A percentile compares a stretch with the other conserved stretches of the same genome.
Evolutionary conservation across 1,284 basidiomycete species (phyloP).

Genomic region (Puccinia hordei): DNA sequence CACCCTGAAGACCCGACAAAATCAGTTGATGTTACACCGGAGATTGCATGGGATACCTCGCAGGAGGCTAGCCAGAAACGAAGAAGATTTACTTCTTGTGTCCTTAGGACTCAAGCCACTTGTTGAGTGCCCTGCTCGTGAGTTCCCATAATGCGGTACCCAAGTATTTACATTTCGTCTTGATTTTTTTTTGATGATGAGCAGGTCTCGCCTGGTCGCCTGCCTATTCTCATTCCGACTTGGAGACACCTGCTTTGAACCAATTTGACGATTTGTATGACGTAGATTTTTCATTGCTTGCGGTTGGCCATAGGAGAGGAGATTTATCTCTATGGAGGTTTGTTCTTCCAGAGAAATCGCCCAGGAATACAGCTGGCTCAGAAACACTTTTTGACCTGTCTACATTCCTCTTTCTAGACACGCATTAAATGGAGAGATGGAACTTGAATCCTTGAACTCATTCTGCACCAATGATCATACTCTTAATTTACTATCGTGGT

Average conservation of each 20-base stretch:
- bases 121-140: not conserved
- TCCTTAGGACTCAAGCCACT: constrained; percentile 37
- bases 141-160: not conserved
- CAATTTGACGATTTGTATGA: not conserved
- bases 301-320: constrained; percentile 35
- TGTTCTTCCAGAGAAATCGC: not conserved
- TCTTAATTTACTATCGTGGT: constrained; percentile 27
- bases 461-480: constrained; percentile 5
- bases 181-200: not conserved
- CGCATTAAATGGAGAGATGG: constrained; percentile 22
- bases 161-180: not conserved
- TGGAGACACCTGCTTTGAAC: not conserved
- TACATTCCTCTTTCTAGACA: not conserved
- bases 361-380: not conserved
- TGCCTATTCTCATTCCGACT: not conserved
- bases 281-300: constrained; percentile 33
- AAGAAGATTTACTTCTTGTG: constrained; percentile 16
- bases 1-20: not conserved
- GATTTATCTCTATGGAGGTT: constrained; percentile 47
- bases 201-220: constrained; percentile 41
- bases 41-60: constrained; percentile 7
- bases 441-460: constrained; percentile 22
- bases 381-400: not conserved
- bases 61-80: not conserved
- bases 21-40: not conserved